These are phyloP conservation scores for Cryptococcus amylolentus DNA, from an alignment of 1,284 basidiomycete species.

Conservation along the genomic window DNA sequence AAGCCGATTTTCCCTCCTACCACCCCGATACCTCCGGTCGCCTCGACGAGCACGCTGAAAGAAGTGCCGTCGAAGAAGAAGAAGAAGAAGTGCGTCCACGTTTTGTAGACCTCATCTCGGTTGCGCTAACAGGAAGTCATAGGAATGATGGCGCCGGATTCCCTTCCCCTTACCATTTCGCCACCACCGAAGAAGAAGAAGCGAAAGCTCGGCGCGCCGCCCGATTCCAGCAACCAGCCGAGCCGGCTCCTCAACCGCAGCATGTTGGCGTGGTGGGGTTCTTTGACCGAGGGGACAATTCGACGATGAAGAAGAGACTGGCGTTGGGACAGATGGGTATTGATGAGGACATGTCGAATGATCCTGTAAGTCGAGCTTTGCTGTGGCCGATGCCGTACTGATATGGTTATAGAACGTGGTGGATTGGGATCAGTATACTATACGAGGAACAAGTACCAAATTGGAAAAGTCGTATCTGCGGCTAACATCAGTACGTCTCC, in stretches of 20 bases:
- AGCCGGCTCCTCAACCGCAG: constrained; percentile 13
- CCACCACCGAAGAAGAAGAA: constrained; percentile 33
- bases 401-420: constrained; percentile 70
- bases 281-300: neutral
- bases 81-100: constrained; percentile 32
- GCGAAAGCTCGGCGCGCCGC: constrained; percentile 40
- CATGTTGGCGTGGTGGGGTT: constrained; percentile 14
- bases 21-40: neutral
- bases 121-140: neutral
- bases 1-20: constrained; percentile 1
- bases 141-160: constrained; percentile 25
- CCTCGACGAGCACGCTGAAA: neutral
- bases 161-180: constrained; percentile 33
- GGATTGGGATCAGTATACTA: constrained; percentile 93
- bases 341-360: constrained; percentile 8
- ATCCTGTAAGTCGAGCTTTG: constrained; percentile 47
- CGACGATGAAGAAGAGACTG: constrained; percentile 2
- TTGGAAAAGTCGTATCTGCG: constrained; percentile 96
- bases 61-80: constrained; percentile 31
- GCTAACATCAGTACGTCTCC: constrained; percentile 72
- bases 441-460: constrained; percentile 83
- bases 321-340: neutral
- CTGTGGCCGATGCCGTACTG: neutral
- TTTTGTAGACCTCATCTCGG: neutral
- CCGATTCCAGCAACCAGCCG: constrained; percentile 30